These are phyloP conservation scores for Penicillium ochrochloron DNA, from an alignment of 495 filamentous ascomycete genomes.

Conservation along the genomic window DNA sequence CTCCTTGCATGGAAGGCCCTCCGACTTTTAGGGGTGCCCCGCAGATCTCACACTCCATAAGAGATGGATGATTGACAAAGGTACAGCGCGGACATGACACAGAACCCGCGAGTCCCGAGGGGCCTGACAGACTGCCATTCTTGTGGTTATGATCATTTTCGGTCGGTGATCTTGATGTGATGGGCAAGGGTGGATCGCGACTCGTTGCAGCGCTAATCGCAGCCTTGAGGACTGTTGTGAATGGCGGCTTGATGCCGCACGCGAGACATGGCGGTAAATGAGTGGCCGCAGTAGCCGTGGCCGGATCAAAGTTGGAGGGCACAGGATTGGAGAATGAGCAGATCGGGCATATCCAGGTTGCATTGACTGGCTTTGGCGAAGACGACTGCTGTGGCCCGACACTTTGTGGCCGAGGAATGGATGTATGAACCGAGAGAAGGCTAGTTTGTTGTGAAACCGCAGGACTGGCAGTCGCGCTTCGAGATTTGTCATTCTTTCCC, in stretches of 20 bases:
- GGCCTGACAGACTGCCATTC: conserved; percentile 15
- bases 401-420: conserved; percentile 34
- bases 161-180: conserved; percentile 20
- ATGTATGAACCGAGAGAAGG: conserved; percentile 26
- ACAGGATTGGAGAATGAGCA: conserved; percentile 97
- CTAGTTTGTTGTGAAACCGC: conserved; percentile 32
- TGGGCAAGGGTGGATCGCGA: conserved; percentile 46
- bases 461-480: conserved; percentile 41
- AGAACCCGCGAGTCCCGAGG: conserved; percentile 17
- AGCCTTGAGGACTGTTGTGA: conserved; percentile 81
- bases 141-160: conserved; percentile 9
- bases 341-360: conserved; percentile 98
- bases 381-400: conserved; percentile 25
- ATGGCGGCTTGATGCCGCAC: conserved; percentile 90
- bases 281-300: conserved; percentile 72
- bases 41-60: conserved; percentile 89
- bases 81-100: conserved; percentile 83
- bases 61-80: conserved; percentile 88
- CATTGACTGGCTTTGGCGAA: conserved; percentile 50
- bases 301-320: conserved; percentile 87
- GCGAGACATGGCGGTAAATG: conserved; percentile 85
- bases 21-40: conserved; percentile 66
- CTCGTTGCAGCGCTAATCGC: conserved; percentile 70
- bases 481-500: conserved; percentile 43
- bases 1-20: conserved; percentile 12